Evolutionary conservation across 441 rosid species (phyloP), one percentile per base, ranked within the genome.

Genomic region (Aquilaria agallochum): DNA sequence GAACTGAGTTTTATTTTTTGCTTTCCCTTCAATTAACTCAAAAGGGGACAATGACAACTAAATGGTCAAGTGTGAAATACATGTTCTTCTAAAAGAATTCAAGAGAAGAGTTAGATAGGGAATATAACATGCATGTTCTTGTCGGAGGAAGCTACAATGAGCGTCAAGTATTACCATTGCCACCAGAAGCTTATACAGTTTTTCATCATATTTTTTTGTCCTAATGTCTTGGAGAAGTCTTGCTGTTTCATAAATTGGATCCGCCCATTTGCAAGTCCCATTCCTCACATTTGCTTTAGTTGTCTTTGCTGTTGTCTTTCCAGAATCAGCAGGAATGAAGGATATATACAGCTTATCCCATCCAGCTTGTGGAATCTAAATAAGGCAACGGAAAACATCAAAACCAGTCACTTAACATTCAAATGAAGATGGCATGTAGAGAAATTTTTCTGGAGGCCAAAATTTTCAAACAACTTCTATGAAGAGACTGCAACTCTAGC

Each of bases 341-440:
- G 99, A 88, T 80, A 95, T 84, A 72, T 88, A 87, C 34, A 95
- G 87, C 68, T 90, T 95, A 79, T 95, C 99, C 99, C 99, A 95
- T 83, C 99, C 99, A 52, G 83, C 73, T 74, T 73, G 95, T 56
- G 97, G 97, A 77, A 95, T 77, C 98, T 92, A 78, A 31, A 65
- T 53, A 30, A 42, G 56, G 30, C 40, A 62, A 42, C 56, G 2
- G 40, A 63, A 61, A 27, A 74, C 56, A 64, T 6, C 45, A 15
- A 42, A 62, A 11, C 14, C 27, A 44, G 31, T 54, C 59, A 54
- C 15, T 40, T 42, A 50, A 20, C n/a, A 50, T 20, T 40, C 33
- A 40, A 52, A 31, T 6, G 9, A 56, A 50, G 0, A 60, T 30
- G 36, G 50, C 59, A 53, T 36, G 42, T 15, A 20, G 27, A 20